Conservation (phyloP, 148 eudicot genomes). For the Selenicereus undatus region DNA sequence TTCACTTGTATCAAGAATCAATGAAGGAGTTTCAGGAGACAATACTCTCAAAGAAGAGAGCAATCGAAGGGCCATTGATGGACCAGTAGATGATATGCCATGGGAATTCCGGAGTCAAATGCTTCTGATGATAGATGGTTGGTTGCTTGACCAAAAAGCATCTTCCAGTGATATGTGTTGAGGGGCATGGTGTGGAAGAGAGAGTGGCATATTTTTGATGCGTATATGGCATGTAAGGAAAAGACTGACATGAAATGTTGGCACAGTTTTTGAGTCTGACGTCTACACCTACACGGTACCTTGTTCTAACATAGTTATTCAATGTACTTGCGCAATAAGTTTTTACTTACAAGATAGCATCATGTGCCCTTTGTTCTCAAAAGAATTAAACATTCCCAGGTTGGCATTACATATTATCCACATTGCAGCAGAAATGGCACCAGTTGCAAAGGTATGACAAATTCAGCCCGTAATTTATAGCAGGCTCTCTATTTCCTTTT, state of each 20-base stretch:
- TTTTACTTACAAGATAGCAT: background rate
- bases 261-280: conserved; percentile 50
- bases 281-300: conserved; percentile 56
- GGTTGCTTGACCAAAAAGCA: conserved; percentile 82
- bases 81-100: conserved; percentile 73
- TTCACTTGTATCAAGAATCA: conserved; percentile 82
- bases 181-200: conserved; percentile 88
- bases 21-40: conserved; percentile 83
- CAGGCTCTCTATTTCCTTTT: background rate
- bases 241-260: conserved; percentile 57
- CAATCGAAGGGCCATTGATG: conserved; percentile 45
- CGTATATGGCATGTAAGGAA: conserved; percentile 62
- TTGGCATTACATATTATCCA: conserved; percentile 79
- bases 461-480: background rate
- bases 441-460: conserved; percentile 84
- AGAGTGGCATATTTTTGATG: conserved; percentile 55
- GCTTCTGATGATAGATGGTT: conserved; percentile 84
- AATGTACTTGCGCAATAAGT: background rate
- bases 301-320: background rate
- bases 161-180: conserved; percentile 44
- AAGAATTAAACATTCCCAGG: conserved; percentile 39
- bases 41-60: conserved; percentile 61
- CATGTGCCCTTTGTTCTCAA: conserved; percentile 2
- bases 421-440: conserved; percentile 98
- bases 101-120: conserved; percentile 81